These are phyloP conservation scores for Escallonia rubra DNA, from an alignment of 129 eudicot genomes.

Conservation along the genomic window DNA sequence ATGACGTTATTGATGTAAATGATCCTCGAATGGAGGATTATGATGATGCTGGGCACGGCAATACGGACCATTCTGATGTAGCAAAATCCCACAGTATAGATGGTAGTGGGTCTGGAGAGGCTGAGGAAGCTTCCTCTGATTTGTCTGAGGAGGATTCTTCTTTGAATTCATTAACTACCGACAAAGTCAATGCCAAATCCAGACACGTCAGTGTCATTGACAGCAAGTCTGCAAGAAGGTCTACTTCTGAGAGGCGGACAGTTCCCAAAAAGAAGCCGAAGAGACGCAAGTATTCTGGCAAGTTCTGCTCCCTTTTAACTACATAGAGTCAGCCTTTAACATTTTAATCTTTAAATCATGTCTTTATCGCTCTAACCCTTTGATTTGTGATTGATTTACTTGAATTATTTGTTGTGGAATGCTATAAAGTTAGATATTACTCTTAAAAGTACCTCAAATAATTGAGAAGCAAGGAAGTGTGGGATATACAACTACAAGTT, in stretches of 20 bases:
- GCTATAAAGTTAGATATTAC: not conserved
- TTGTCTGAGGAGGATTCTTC: conserved; percentile 30
- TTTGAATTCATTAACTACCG: conserved; percentile 26
- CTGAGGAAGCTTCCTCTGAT: conserved; percentile 34
- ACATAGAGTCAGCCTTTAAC: conserved; percentile 2
- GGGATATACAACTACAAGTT: too few species aligned
- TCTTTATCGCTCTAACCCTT: not conserved
- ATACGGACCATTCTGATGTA: conserved; percentile 24
- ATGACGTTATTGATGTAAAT: conserved; percentile 84
- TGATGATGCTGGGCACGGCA: conserved; percentile 44
- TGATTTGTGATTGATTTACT: not conserved
- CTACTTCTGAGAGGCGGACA: conserved; percentile 50
- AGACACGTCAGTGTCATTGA: conserved; percentile 38
- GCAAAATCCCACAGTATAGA: conserved; percentile 28
- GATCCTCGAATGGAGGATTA: conserved; percentile 75
- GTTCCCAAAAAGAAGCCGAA: conserved; percentile 60
- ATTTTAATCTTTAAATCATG: not conserved
- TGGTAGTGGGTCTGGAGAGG: conserved; percentile 32
- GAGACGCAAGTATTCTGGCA: conserved; percentile 62
- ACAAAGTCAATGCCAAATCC: conserved; percentile 25
- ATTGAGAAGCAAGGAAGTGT: too few species aligned
- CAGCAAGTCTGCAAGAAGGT: conserved; percentile 36
- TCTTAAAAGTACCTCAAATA: not conserved
- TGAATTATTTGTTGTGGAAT: too few species aligned
- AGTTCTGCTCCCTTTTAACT: conserved; percentile 20